A percentile compares a stretch with the other conserved stretches of the same genome.
Evolutionary conservation across 2,329 filamentous ascomycete genomes (phyloP).

Genomic region (Teratosphaeria zuluensis): DNA sequence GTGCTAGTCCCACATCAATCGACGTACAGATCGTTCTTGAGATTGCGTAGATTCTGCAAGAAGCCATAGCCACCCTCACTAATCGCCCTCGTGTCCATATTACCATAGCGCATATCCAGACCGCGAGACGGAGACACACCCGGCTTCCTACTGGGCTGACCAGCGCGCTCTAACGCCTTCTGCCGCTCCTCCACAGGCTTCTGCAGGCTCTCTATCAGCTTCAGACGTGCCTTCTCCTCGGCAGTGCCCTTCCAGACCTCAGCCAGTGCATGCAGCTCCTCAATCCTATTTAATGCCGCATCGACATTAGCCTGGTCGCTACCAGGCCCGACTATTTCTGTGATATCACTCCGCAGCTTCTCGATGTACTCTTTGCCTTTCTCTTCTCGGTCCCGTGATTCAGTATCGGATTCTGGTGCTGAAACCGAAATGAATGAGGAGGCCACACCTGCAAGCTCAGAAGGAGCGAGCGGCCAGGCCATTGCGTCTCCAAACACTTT

Average conservation of each 20-base stretch:
- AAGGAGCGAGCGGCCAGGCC: constrained; percentile 87
- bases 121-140: constrained; percentile 12
- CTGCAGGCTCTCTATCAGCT: constrained; percentile 71
- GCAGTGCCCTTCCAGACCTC: constrained; percentile 91
- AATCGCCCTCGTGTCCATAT: constrained; percentile 8
- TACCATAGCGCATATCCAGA: constrained; percentile 21
- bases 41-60: constrained; percentile 42
- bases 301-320: constrained; percentile 56
- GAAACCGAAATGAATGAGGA: constrained; percentile 87
- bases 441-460: constrained; percentile 68
- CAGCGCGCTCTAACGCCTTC: constrained; percentile 32
- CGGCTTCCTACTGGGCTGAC: constrained; percentile 7
- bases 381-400: constrained; percentile 64
- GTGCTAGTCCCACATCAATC: constrained; percentile 6
- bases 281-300: constrained; percentile 62
- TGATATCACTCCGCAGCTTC: constrained; percentile 61
- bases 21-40: constrained; percentile 41
- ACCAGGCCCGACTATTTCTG: constrained; percentile 49
- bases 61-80: constrained; percentile 39
- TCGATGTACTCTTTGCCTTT: constrained; percentile 76
- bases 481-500: constrained; percentile 90
- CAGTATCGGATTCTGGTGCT: constrained; percentile 52
- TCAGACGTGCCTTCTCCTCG: constrained; percentile 75
- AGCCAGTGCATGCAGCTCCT: constrained; percentile 65
- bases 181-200: constrained; percentile 69